Conservation (phyloP, 1,284 basidiomycete genomes). For the Ceratobasidium sp. region DNA sequence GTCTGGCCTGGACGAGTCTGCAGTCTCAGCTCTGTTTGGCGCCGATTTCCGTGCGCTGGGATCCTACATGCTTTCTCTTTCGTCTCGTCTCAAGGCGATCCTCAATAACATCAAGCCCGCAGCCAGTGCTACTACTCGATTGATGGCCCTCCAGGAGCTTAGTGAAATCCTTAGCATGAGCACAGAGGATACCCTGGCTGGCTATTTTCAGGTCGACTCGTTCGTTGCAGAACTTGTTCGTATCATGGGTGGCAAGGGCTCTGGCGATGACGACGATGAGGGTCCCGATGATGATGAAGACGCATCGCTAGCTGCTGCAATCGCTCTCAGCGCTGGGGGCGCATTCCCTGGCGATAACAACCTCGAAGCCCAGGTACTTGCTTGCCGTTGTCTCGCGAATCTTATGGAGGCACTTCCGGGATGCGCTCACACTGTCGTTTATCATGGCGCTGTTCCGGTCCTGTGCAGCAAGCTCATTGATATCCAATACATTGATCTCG, state of each 20-base stretch:
- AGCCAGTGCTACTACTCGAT: conserved; percentile 78
- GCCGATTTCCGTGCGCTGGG: conserved; percentile 80
- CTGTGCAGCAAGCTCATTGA: conserved; percentile 94
- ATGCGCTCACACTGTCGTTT: conserved; percentile 91
- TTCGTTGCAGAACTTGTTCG: conserved; percentile 93
- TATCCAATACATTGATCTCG: conserved; percentile 95
- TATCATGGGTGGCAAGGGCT: conserved; percentile 79
- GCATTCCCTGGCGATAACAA: conserved; percentile 67
- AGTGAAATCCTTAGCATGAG: conserved; percentile 95
- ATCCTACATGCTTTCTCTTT: conserved; percentile 87
- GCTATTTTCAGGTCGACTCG: conserved; percentile 90
- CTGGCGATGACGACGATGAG: conserved; percentile 42
- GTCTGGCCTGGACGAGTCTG: conserved; percentile 68
- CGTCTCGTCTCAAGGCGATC: conserved; percentile 87
- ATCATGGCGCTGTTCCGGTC: conserved; percentile 92
- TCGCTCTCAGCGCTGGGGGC: conserved; percentile 69
- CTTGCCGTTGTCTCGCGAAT: conserved; percentile 93
- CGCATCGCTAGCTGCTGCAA: conserved; percentile 80
- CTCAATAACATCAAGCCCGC: conserved; percentile 86
- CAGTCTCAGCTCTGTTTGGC: conserved; percentile 83
- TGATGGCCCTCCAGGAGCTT: conserved; percentile 91
- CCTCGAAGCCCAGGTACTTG: conserved; percentile 88
- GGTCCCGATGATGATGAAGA: conserved; percentile 67
- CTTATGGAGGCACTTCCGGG: conserved; percentile 96
- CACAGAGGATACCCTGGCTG: conserved; percentile 95